Conservation (phyloP, 2,329 filamentous ascomycete species). For the Aaosphaeria pasadenensis region DNA sequence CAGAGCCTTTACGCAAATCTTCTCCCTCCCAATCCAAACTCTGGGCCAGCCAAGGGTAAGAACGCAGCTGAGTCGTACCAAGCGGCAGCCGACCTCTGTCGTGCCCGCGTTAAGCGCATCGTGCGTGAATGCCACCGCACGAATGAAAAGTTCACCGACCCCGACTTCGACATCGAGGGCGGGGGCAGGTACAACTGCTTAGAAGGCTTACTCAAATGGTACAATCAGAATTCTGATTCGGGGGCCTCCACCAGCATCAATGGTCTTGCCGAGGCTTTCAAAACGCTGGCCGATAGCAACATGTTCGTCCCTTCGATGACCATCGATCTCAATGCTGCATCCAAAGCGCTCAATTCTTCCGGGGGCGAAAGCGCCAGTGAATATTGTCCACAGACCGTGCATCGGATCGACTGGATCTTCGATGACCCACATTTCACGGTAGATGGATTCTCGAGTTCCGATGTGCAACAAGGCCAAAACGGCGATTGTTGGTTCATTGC, state of each 20-base stretch:
- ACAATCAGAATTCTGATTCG: constrained; percentile 50
- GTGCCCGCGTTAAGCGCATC: constrained; percentile 55
- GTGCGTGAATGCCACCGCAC: constrained; percentile 64
- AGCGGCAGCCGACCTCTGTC: constrained; percentile 66
- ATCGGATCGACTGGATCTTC: constrained; percentile 65
- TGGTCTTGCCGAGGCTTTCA: constrained; percentile 19
- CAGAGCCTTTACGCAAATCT: constrained; percentile 59
- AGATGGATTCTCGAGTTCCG: constrained; percentile 71
- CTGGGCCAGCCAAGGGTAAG: constrained; percentile 56
- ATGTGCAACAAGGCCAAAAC: constrained; percentile 72
- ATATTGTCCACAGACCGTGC: constrained; percentile 17
- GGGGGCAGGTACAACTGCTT: constrained; percentile 51
- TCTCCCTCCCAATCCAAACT: constrained; percentile 29
- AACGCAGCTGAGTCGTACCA: constrained; percentile 67
- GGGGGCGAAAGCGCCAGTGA: not conserved
- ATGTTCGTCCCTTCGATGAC: constrained; percentile 7
- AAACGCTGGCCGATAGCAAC: constrained; percentile 15
- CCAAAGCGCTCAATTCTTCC: constrained; percentile 52
- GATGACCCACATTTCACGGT: constrained; percentile 73
- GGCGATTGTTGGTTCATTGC: constrained; percentile 88
- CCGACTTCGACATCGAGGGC: constrained; percentile 78
- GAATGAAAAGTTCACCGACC: constrained; percentile 81
- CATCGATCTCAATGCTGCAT: constrained; percentile 48
- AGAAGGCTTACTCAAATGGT: constrained; percentile 39
- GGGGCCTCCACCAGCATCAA: constrained; percentile 5